Base-by-base conservation (phyloP, 345 rosid species). In the Dovyalis caffra region DNA sequence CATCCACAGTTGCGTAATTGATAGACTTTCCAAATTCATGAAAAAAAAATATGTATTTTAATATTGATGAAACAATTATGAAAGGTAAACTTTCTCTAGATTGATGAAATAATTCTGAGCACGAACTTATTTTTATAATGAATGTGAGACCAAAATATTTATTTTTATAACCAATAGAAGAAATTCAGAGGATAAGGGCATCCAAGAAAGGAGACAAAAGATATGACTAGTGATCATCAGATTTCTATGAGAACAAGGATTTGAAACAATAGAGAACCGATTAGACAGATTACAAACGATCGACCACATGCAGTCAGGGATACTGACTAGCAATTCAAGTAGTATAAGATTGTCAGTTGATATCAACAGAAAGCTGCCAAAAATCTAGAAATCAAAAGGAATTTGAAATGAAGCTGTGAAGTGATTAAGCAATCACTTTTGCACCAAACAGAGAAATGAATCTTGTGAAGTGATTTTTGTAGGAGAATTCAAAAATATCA, bases 131-230 rank as follows among this genome's bases (percentile, higher is more conserved):
- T 5, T 18, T 49, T 49, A 20, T 49, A 6, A 49, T 20, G 57
- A 49, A 49, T 49, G n/a, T 2, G 7, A 49, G 8, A 21, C 9
- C 10, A 20, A 9, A 1, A 51, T 51, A 51, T 9, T 51, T 20
- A 21, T 20, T 51, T 51, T 51, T 16, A 49, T 6, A 56, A 56
- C 60, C 60, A 56, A 56, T 8, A 56, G 47, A 43, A 76, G 45
- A 64, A 33, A 49, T 23, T 40, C 37, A 11, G 18, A 74, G 14
- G n/a, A 57, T 53, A 33, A 74, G 28, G 26, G 63, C 79, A 76
- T 68, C 69, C 69, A n/a, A 16, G 18, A 3, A n/a, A 33, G 63
- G 8, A 34, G 47, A 40, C 9, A 68, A 21, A 21, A 45, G 28
- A 63, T 6, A 64, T 23, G 23, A 62, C 40, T 63, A 28, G 21